These are phyloP conservation scores for Tetrapyrgos nigripes DNA, from an alignment of 1,284 basidiomycete species.

Conservation along the genomic window DNA sequence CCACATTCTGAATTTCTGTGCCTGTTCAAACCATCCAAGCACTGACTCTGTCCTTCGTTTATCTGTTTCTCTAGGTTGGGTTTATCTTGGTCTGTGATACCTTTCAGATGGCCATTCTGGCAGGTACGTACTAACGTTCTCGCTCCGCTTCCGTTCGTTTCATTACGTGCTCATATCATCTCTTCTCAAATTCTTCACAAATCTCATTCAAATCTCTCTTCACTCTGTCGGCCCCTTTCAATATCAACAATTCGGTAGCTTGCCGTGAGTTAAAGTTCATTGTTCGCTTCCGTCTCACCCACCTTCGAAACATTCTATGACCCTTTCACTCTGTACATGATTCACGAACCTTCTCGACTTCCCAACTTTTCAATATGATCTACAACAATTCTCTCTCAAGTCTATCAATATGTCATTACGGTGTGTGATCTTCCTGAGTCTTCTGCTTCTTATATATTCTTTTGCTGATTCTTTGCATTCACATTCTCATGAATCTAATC, in stretches of 20 bases:
- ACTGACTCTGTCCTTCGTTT: background rate
- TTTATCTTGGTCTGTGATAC: conserved; percentile 14
- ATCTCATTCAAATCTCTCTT: too few relatives aligned
- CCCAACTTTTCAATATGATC: background rate
- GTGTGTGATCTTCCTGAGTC: background rate
- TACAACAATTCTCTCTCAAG: background rate
- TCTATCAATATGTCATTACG: conserved; percentile 13
- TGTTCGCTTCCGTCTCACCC: too few relatives aligned
- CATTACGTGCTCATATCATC: background rate
- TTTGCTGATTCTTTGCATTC: too few relatives aligned
- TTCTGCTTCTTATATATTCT: background rate
- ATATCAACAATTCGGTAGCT: too few relatives aligned
- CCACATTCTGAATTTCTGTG: background rate
- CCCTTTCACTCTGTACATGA: too few relatives aligned
- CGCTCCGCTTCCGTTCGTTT: background rate
- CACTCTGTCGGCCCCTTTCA: too few relatives aligned
- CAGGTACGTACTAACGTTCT: background rate
- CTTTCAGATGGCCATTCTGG: conserved; percentile 11
- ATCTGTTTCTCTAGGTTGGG: conserved; percentile 1
- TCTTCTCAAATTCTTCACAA: too few relatives aligned
- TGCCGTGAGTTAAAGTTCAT: too few relatives aligned
- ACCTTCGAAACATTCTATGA: too few relatives aligned
- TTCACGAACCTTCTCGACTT: too few relatives aligned
- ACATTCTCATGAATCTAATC: too few relatives aligned
- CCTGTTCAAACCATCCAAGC: background rate